phyloP scores from a whole-genome alignment of 805 yeast species.

The Yamadazyma sp. region DNA sequence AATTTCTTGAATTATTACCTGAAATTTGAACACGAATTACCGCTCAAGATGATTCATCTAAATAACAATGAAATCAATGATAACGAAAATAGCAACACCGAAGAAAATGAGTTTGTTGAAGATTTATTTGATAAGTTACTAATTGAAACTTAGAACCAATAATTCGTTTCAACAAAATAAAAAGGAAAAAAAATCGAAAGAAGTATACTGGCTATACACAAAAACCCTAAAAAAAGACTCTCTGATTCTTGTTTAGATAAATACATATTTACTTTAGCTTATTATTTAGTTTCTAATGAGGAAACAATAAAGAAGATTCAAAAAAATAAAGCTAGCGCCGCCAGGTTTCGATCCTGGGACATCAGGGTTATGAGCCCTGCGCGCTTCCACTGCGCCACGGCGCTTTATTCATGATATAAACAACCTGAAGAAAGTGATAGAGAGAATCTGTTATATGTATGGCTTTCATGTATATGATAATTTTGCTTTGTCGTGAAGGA shows the following conservation, averaged over 20 bases:
- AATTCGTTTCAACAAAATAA: too few relatives aligned
- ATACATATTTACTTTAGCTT: neutral
- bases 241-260: neutral
- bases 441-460: too few relatives aligned
- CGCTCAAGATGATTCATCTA: constrained; percentile 14
- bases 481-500: neutral
- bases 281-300: neutral
- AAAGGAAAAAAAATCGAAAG: too few relatives aligned
- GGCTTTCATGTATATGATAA: neutral
- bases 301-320: neutral
- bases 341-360: constrained; percentile 96
- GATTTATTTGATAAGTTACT: constrained; percentile 6
- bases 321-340: constrained; percentile 64
- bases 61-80: constrained; percentile 1
- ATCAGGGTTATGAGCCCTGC: constrained; percentile 99
- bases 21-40: constrained; percentile 21
- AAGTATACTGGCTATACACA: constrained; percentile 5
- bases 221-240: neutral
- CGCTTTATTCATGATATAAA: constrained; percentile 47
- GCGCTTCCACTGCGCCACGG: constrained; percentile 99
- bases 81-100: neutral
- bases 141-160: constrained; percentile 1
- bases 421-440: too few relatives aligned
- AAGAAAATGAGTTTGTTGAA: constrained; percentile 8
- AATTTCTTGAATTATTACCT: constrained; percentile 18